These are phyloP conservation scores for Microdochium nivale DNA, from an alignment of 2,329 filamentous ascomycete genomes.

Conservation along the genomic window DNA sequence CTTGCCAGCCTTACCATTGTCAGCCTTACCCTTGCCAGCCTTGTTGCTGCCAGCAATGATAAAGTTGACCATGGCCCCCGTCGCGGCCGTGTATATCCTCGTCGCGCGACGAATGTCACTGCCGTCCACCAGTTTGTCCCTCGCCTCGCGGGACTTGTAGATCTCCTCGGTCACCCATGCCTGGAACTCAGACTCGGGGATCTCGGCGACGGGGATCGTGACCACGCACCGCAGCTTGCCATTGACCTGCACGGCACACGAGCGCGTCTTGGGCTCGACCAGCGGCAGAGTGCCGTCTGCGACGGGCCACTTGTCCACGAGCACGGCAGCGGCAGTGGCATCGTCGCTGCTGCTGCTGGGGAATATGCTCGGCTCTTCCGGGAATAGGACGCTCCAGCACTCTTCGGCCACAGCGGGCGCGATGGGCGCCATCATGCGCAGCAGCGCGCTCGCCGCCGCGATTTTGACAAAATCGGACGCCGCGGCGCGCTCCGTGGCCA, in stretches of 20 bases:
- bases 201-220: slow-evolving; percentile 47
- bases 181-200: slow-evolving; percentile 57
- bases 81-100: slow-evolving; percentile 31
- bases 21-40: neutral
- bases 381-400: slow-evolving; percentile 58
- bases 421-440: slow-evolving; percentile 71
- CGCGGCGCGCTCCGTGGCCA: slow-evolving; percentile 35
- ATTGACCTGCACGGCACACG: slow-evolving; percentile 68
- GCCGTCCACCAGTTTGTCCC: slow-evolving; percentile 41
- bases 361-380: slow-evolving; percentile 30
- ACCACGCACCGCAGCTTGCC: slow-evolving; percentile 66
- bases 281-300: slow-evolving; percentile 41
- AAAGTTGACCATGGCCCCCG: slow-evolving; percentile 67
- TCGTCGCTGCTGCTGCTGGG: neutral
- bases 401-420: slow-evolving; percentile 76
- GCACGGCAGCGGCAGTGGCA: slow-evolving; percentile 11
- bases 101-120: slow-evolving; percentile 28
- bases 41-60: slow-evolving; percentile 33
- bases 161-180: slow-evolving; percentile 50
- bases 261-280: slow-evolving; percentile 39
- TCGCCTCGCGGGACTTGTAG: slow-evolving; percentile 51
- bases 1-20: too few species aligned
- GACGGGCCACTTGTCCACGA: slow-evolving; percentile 47
- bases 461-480: slow-evolving; percentile 35
- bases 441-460: slow-evolving; percentile 43